These are phyloP conservation scores for Hordeum vulgare DNA, from an alignment of 176 grass and related monocot species.

Conservation along the genomic window MorexV3_pseudomolecules_assembly NC_058524.1:616458944-616459443, in stretches of 20 bases:
- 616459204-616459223: neutral
- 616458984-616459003: conserved; percentile 5
- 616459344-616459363: neutral
- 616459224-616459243: neutral
- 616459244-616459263: conserved; percentile 14
- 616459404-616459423: too few species aligned
- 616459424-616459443: too few species aligned
- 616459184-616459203: neutral
- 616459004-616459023: conserved; percentile 25
- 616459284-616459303: conserved; percentile 29
- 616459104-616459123: neutral
- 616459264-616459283: conserved; percentile 35
- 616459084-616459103: neutral
- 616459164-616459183: neutral
- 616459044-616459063: neutral
- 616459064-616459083: conserved; percentile 38
- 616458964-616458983: conserved; percentile 10
- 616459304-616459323: neutral
- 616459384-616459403: too few species aligned
- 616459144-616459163: neutral
- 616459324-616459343: neutral
- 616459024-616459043: neutral
- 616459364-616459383: too few species aligned
- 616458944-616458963: conserved; percentile 8
- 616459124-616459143: neutral